Percentiles rank a stretch among this genome's conserved stretches.
Conservation (phyloP, 108 stramenopile genomes). For the Fistulifera pelliculosa region DNA sequence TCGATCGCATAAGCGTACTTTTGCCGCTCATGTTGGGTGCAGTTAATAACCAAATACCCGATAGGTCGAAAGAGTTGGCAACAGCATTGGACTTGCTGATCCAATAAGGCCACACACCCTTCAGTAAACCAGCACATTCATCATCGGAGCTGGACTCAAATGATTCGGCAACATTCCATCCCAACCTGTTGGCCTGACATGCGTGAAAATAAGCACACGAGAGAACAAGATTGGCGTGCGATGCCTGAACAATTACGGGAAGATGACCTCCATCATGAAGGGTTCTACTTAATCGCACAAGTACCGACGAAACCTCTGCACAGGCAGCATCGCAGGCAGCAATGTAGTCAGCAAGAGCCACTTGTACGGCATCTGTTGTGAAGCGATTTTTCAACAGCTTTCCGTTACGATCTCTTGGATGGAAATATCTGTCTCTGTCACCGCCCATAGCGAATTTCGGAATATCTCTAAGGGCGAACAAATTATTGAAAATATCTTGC, state of each 20-base stretch:
- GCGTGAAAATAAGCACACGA: slow-evolving; percentile 71
- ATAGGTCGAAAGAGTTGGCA: slow-evolving; percentile 60
- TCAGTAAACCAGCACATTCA: slow-evolving; percentile 13
- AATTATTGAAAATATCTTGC: slow-evolving; percentile 83
- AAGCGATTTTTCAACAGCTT: slow-evolving; percentile 69
- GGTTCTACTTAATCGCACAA: slow-evolving; percentile 38
- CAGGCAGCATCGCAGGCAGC: slow-evolving; percentile 47
- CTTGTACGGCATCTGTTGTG: slow-evolving; percentile 74
- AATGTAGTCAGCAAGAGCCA: slow-evolving; percentile 64
- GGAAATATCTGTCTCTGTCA: slow-evolving; percentile 39
- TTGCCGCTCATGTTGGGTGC: slow-evolving; percentile 98
- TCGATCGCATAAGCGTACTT: slow-evolving; percentile 88
- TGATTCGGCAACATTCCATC: slow-evolving; percentile 54
- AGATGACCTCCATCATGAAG: slow-evolving; percentile 62
- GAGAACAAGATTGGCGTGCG: slow-evolving; percentile 72
- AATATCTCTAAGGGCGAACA: slow-evolving; percentile 60
- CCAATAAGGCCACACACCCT: slow-evolving; percentile 82
- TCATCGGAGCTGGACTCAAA: slow-evolving; percentile 23
- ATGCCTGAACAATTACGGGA: slow-evolving; percentile 60
- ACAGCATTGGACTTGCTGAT: slow-evolving; percentile 57
- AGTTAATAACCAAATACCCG: slow-evolving; percentile 82
- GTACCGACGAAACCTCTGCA: slow-evolving; percentile 33
- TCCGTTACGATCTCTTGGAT: slow-evolving; percentile 80
- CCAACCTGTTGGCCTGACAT: slow-evolving; percentile 43
- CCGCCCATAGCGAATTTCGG: slow-evolving; percentile 29